A percentile compares a stretch with the other conserved stretches of the same genome.
These are phyloP conservation scores for Didymella segeticola DNA, from an alignment of 2,329 filamentous ascomycete genomes.

Conservation along the genomic window DNA sequence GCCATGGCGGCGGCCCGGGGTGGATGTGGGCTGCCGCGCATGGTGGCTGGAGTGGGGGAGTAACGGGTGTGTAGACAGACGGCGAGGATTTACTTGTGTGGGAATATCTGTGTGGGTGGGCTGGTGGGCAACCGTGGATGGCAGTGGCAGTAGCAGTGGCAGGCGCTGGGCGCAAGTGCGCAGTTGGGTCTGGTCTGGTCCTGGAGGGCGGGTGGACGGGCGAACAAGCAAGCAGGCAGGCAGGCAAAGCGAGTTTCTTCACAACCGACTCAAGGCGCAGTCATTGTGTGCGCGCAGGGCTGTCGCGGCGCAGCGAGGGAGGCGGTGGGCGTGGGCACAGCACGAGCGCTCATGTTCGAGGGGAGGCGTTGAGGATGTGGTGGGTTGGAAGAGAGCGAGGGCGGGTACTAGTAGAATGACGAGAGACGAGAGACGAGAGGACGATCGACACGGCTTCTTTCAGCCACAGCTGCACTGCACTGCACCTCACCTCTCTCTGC, in stretches of 20 bases:
- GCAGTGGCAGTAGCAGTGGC: too few relatives aligned
- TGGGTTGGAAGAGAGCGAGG: too few relatives aligned
- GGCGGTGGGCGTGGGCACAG: constrained; percentile 16
- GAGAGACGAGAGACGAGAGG: too few relatives aligned
- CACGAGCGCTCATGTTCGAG: constrained; percentile 22
- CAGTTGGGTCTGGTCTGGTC: too few relatives aligned
- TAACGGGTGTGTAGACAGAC: too few relatives aligned
- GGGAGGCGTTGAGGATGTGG: neutral
- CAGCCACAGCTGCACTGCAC: too few relatives aligned
- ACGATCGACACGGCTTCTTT: too few relatives aligned
- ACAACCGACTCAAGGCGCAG: constrained; percentile 37
- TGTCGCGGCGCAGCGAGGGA: constrained; percentile 31
- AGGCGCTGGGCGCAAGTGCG: too few relatives aligned
- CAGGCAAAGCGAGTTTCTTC: too few relatives aligned
- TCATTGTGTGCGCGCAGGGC: constrained; percentile 25
- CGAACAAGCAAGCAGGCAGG: constrained; percentile 3
- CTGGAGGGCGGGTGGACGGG: neutral
- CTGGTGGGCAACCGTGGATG: constrained; percentile 17
- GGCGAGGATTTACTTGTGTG: too few relatives aligned
- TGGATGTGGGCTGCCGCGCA: constrained; percentile 43
- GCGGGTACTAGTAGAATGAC: constrained; percentile 18
- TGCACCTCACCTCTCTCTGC: constrained; percentile 4
- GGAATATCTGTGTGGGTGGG: too few relatives aligned
- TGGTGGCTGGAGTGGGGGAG: constrained; percentile 27
- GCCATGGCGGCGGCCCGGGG: constrained; percentile 35